These are phyloP conservation scores for Phytophthora boehmeriae DNA, from an alignment of 352 stramenopile species.

Conservation along the genomic window DNA sequence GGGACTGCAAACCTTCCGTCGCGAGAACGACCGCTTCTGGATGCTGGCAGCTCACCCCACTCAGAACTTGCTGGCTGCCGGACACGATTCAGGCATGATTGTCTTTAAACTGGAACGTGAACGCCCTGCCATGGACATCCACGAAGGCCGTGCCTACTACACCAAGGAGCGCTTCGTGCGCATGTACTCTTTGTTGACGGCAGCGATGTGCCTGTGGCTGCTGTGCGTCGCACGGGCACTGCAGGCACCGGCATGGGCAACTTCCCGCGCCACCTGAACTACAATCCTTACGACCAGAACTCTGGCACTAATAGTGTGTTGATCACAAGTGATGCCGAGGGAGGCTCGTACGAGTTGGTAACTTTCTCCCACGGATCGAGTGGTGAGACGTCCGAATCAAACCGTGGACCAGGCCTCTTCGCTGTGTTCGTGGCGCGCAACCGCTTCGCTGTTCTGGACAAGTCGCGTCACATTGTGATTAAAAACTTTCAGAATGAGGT, in stretches of 20 bases:
- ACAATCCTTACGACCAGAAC: slow-evolving; percentile 96
- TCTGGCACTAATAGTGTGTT: slow-evolving; percentile 91
- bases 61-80: slow-evolving; percentile 98
- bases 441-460: slow-evolving; percentile 98
- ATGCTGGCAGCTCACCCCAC: slow-evolving; percentile 95
- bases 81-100: slow-evolving; percentile 99
- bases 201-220: slow-evolving; percentile 76
- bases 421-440: slow-evolving; percentile 98
- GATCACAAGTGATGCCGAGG: slow-evolving; percentile 95
- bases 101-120: slow-evolving; percentile 99
- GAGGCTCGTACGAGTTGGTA: slow-evolving; percentile 98
- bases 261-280: slow-evolving; percentile 93
- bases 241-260: slow-evolving; percentile 90
- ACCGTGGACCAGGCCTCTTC: slow-evolving; percentile 93
- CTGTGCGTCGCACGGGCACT: slow-evolving; percentile 71
- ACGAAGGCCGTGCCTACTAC: slow-evolving; percentile 93
- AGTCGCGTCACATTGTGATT: slow-evolving; percentile 96
- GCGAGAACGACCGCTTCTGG: slow-evolving; percentile 99
- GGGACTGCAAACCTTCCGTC: slow-evolving; percentile 98
- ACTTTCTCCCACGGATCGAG: slow-evolving; percentile 88
- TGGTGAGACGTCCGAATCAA: slow-evolving; percentile 92
- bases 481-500: slow-evolving; percentile 99
- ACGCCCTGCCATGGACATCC: slow-evolving; percentile 93
- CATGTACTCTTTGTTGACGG: slow-evolving; percentile 94
- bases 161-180: slow-evolving; percentile 98